A percentile compares a stretch with the other conserved stretches of the same genome.
Conservation (phyloP, 257 asterid genomes). For the Ilex aquifolium region DNA sequence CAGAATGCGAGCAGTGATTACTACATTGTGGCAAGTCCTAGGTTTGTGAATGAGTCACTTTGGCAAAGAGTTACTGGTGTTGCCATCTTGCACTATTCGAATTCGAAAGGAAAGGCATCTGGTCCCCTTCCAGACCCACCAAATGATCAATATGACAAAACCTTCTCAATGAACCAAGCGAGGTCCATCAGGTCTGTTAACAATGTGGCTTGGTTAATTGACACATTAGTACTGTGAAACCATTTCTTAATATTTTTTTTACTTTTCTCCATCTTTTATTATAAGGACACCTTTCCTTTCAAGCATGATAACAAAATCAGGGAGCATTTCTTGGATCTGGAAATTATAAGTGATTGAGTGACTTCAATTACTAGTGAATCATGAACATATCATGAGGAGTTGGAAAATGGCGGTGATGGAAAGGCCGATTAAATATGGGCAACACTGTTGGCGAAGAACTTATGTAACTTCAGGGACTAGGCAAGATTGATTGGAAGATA, state of each 20-base stretch:
- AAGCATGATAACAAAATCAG: too few relatives aligned
- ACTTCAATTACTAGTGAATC: too few relatives aligned
- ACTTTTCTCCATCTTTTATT: not conserved
- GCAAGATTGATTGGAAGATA: too few relatives aligned
- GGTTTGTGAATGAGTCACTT: conserved; percentile 70
- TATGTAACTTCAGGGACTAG: too few relatives aligned
- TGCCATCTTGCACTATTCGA: conserved; percentile 78
- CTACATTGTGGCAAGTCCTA: conserved; percentile 96
- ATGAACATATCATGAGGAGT: not conserved
- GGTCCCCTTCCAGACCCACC: conserved; percentile 95
- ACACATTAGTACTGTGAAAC: not conserved
- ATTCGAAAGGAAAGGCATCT: conserved; percentile 81
- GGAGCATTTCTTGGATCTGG: not conserved
- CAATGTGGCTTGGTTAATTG: not conserved
- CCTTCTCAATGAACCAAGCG: conserved; percentile 96
- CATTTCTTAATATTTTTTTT: too few relatives aligned
- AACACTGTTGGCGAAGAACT: too few relatives aligned
- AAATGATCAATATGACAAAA: conserved; percentile 74
- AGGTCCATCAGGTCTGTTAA: conserved; percentile 72
- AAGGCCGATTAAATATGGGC: too few relatives aligned
- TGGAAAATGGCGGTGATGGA: too few relatives aligned
- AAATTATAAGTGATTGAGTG: too few relatives aligned
- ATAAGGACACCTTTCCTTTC: not conserved
- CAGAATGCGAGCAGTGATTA: conserved; percentile 97
- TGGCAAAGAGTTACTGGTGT: conserved; percentile 97